Conservation (phyloP, 192 early-diverging fungal species). For the Bifiguratus adelaidae region DNA sequence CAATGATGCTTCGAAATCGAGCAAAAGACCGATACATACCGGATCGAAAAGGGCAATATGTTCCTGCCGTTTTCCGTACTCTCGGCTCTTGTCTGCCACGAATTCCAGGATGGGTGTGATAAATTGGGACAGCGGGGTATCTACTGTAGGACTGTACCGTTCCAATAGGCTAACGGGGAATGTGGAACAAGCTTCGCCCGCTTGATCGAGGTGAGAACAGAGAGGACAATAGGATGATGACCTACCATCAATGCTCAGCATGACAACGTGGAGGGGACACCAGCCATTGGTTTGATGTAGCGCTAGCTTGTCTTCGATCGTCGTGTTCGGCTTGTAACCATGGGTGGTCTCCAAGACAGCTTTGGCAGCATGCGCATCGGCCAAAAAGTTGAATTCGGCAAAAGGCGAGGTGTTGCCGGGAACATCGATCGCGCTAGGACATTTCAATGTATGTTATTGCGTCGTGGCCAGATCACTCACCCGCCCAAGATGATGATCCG, state of each 20-base stretch:
- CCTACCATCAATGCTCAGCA: conserved; percentile 38
- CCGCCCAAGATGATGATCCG: conserved; percentile 36
- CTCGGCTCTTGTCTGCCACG: not conserved
- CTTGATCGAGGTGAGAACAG: not conserved
- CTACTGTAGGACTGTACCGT: conserved; percentile 11
- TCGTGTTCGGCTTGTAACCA: conserved; percentile 10
- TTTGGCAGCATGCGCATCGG: conserved; percentile 30
- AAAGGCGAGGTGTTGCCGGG: conserved; percentile 23
- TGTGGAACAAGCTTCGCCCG: not conserved
- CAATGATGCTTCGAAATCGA: conserved; percentile 23
- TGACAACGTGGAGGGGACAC: conserved; percentile 19
- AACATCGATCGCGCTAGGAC: not conserved
- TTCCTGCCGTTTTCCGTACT: no score
- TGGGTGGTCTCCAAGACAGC: conserved; percentile 16
- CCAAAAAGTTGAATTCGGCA: conserved; percentile 38
- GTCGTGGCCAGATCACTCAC: conserved; percentile 1
- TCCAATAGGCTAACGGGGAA: conserved; percentile 2
- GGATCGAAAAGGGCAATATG: conserved; percentile 1
- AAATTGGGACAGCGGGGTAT: conserved; percentile 10
- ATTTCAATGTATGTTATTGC: not conserved
- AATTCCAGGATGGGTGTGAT: not conserved
- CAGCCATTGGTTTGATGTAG: conserved; percentile 1
- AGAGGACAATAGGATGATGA: not conserved
- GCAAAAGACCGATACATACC: conserved; percentile 16
- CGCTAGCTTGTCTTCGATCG: not conserved